These are phyloP conservation scores for Lactuca saligna DNA, from an alignment of 129 eudicot species.

Conservation along the genomic window DNA sequence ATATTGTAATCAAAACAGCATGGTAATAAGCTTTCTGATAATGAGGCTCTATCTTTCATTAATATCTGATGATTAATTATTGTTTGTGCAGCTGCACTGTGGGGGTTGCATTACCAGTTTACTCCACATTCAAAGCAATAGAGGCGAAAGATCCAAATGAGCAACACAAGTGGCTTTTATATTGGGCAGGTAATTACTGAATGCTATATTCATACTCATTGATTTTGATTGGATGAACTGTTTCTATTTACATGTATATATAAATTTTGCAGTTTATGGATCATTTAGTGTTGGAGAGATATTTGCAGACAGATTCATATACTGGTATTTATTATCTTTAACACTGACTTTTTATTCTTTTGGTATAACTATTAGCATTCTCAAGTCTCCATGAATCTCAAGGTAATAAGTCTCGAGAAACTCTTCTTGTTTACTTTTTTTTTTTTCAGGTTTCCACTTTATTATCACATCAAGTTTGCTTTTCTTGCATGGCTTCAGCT, in stretches of 20 bases:
- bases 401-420: too few species aligned
- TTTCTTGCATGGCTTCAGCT: slow-evolving; percentile 96
- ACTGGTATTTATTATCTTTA: slow-evolving; percentile 49
- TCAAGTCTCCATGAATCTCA: neutral
- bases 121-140: slow-evolving; percentile 85
- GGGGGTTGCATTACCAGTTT: slow-evolving; percentile 79
- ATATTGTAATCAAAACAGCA: slow-evolving; percentile 78
- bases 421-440: slow-evolving; percentile 25
- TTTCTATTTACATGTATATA: neutral
- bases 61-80: neutral
- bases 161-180: slow-evolving; percentile 83
- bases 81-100: slow-evolving; percentile 67
- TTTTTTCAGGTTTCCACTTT: slow-evolving; percentile 68
- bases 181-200: slow-evolving; percentile 86
- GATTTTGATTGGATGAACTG: neutral
- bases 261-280: slow-evolving; percentile 73
- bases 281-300: slow-evolving; percentile 76
- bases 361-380: neutral
- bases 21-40: slow-evolving; percentile 47
- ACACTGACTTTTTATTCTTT: neutral
- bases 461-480: slow-evolving; percentile 87
- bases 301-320: slow-evolving; percentile 68
- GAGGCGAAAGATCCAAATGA: slow-evolving; percentile 65
- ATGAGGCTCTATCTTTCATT: neutral
- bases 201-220: neutral